These are phyloP conservation scores for Cryoendolithus antarcticus DNA, from an alignment of 2,329 filamentous ascomycete genomes.

Conservation along the genomic window DNA sequence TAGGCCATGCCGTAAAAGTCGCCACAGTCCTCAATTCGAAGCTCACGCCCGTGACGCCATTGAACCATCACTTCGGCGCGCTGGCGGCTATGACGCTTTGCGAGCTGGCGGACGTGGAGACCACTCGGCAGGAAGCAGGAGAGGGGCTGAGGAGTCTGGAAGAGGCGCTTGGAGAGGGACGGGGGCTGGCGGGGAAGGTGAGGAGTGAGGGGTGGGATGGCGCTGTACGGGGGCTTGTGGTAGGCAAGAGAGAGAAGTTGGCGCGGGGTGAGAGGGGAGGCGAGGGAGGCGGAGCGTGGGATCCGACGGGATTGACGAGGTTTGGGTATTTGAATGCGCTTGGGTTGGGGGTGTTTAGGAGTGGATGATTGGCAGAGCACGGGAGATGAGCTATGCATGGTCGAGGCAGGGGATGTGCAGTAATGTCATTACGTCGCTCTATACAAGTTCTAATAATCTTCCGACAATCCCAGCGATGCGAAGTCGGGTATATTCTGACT, in stretches of 20 bases:
- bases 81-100: conserved; percentile 49
- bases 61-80: conserved; percentile 55
- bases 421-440: not conserved
- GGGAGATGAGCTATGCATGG: not conserved
- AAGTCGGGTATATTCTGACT: conserved; percentile 28
- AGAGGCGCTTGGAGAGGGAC: conserved; percentile 35
- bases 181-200: conserved; percentile 29
- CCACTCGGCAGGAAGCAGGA: conserved; percentile 45
- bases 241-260: conserved; percentile 23
- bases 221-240: conserved; percentile 41
- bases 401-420: not conserved
- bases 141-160: conserved; percentile 44
- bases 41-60: conserved; percentile 44
- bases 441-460: conserved; percentile 29
- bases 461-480: conserved; percentile 27
- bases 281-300: conserved; percentile 13
- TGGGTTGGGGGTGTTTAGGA: conserved; percentile 24
- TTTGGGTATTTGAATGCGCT: conserved; percentile 27
- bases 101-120: conserved; percentile 44
- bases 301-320: conserved; percentile 26
- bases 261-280: conserved; percentile 17
- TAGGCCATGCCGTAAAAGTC: conserved; percentile 49
- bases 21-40: conserved; percentile 45
- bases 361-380: conserved; percentile 6
- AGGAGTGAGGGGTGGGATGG: conserved; percentile 46